phyloP scores from a whole-genome alignment of 331 rosid genomes.

The Arachis monticola region DNA sequence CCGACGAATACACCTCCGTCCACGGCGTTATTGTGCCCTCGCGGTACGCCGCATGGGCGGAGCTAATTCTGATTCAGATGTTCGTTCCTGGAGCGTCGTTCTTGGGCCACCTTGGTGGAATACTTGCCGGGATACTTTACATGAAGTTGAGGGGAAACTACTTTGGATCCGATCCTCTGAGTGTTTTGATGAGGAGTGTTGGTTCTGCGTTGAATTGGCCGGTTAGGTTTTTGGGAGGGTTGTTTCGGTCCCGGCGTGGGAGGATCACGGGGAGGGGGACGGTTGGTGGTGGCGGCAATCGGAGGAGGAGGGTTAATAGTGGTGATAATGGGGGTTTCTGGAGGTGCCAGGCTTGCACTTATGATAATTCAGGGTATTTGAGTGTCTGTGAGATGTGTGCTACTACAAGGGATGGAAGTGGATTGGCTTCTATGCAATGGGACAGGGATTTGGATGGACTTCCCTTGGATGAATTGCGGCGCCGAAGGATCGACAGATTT shows the following conservation, averaged over 20 bases:
- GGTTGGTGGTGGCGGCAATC: conserved; percentile 46
- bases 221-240: conserved; percentile 34
- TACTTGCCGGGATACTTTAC: conserved; percentile 80
- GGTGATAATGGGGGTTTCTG: conserved; percentile 45
- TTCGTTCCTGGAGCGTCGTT: conserved; percentile 85
- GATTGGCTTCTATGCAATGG: conserved; percentile 34
- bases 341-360: conserved; percentile 83
- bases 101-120: conserved; percentile 85
- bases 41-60: conserved; percentile 87
- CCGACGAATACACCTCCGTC: conserved; percentile 48
- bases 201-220: conserved; percentile 59
- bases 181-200: conserved; percentile 48
- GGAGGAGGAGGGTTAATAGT: conserved; percentile 31
- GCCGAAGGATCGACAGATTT: conserved; percentile 65
- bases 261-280: conserved; percentile 70
- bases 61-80: conserved; percentile 70
- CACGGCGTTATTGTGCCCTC: conserved; percentile 70
- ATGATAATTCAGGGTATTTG: conserved; percentile 62
- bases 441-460: conserved; percentile 32
- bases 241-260: conserved; percentile 45
- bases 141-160: conserved; percentile 50
- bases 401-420: conserved; percentile 43
- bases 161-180: conserved; percentile 62
- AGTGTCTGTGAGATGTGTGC: conserved; percentile 85
- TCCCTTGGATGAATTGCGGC: conserved; percentile 69